These are phyloP conservation scores for Scenedesmus sp. DNA, from an alignment of 163 green algal genomes.

Conservation along the genomic window DNA sequence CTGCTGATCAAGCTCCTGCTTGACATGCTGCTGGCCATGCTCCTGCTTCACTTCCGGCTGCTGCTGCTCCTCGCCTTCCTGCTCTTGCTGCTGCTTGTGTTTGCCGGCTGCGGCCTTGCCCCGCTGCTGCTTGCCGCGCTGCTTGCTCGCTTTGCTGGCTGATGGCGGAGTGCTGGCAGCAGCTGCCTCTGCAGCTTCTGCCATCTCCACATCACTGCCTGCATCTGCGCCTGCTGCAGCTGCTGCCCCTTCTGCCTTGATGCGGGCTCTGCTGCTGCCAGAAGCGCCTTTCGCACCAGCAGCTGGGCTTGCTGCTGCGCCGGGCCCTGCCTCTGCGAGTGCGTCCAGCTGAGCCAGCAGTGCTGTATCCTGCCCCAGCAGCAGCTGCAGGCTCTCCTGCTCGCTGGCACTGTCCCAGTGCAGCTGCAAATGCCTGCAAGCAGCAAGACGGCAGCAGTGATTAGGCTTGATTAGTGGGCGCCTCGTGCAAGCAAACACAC, in stretches of 20 bases:
- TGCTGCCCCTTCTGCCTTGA: background rate
- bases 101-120: background rate
- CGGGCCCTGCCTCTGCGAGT: constrained; percentile 9
- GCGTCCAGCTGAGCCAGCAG: constrained; percentile 24
- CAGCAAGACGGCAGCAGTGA: background rate
- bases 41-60: constrained; percentile 11
- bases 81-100: background rate
- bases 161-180: background rate
- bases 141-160: constrained; percentile 6
- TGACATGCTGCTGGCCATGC: background rate
- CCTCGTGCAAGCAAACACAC: background rate
- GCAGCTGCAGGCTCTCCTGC: constrained; percentile 18
- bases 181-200: background rate
- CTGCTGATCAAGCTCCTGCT: constrained; percentile 23
- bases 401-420: constrained; percentile 5
- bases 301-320: constrained; percentile 8
- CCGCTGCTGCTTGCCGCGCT: constrained; percentile 28
- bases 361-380: constrained; percentile 14
- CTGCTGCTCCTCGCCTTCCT: constrained; percentile 10
- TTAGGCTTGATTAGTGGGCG: background rate
- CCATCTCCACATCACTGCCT: background rate
- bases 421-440: background rate
- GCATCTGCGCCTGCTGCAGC: background rate
- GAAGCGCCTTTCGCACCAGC: background rate
- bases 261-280: background rate